These are phyloP conservation scores for Clitopilus passeckerianus DNA, from an alignment of 768 basidiomycete genomes.

Conservation along the genomic window DNA sequence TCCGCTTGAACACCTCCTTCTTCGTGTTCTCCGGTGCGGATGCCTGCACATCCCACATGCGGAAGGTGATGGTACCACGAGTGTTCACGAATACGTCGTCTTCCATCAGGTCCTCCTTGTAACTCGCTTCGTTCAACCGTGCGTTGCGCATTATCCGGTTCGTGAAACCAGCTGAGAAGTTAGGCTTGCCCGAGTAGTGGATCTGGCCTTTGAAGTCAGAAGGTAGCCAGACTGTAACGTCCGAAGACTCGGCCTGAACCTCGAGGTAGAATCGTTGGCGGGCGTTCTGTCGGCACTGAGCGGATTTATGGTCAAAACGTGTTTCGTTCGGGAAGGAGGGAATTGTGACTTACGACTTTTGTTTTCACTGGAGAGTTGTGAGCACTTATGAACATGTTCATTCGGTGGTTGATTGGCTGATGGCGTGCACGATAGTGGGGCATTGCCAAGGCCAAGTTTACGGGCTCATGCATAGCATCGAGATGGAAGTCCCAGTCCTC, in stretches of 20 bases:
- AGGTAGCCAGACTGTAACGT: conserved; percentile 73
- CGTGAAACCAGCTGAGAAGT: conserved; percentile 68
- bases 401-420: conserved; percentile 67
- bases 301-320: conserved; percentile 9
- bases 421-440: conserved; percentile 76
- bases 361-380: conserved; percentile 54
- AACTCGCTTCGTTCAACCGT: conserved; percentile 36
- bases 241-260: conserved; percentile 58
- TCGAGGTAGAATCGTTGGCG: conserved; percentile 60
- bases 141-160: conserved; percentile 60
- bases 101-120: conserved; percentile 29
- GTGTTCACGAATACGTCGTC: conserved; percentile 65
- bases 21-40: conserved; percentile 57
- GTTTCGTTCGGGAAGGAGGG: conserved; percentile 3
- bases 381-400: conserved; percentile 63
- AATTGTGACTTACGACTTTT: conserved; percentile 56
- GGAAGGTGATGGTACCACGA: conserved; percentile 57
- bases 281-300: conserved; percentile 53
- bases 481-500: conserved; percentile 66
- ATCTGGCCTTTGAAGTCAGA: conserved; percentile 76
- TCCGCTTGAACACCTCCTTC: conserved; percentile 58
- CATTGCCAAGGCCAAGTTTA: conserved; percentile 65
- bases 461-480: conserved; percentile 42
- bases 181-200: conserved; percentile 42
- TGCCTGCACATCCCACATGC: conserved; percentile 76